Base-by-base conservation (phyloP, 1,139 yeast genomes). In the Trichomonascaceae sp. region DNA sequence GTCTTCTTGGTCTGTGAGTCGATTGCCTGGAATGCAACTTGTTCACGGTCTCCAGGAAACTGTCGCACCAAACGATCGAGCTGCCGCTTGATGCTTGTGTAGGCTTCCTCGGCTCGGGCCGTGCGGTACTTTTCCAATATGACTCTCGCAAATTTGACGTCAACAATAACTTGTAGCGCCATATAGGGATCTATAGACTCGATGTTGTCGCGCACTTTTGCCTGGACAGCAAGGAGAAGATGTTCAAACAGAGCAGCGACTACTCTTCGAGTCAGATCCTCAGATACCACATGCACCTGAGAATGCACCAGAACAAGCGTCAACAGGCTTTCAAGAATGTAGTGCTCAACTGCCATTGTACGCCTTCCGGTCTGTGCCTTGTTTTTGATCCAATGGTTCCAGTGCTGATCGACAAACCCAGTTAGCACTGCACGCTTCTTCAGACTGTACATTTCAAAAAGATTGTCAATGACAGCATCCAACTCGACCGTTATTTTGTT, bases 271-370 rank as follows among this genome's bases (percentile, higher is more conserved):
- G 70, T 62, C 30, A 71, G 48, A 25, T 57, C 60, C 1, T 67
- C 64, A 0, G 75, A 68, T 13, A 69, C 62, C 28, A 62, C 63
- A 23, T 60, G 50, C 22, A 73, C 71, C 35, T 63, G 65, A 17
- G 75, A 61, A 44, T 72, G 76, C 1, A 72, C 67, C 13, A 64
- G 56, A 4, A 75, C 72, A 17, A 77, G 49, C 26, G 66, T 52
- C 49, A 72, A 61, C 29, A 76, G 50, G 1, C 67, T 57, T 37
- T 72, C 71, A 37, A 71, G 65, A 4, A 75, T 54, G 46, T 69
- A 74, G 26, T 63, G 48, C 34, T 58, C 51, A 14, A 57, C 45
- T 20, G 23, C 6, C 11, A 8, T 20, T 8, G 23, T 20, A 6
- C 37, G 26, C 9, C 23, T 11, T 20, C 9, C 23, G 6, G 23